These are phyloP conservation scores for Naegleria lovaniensis DNA, from an alignment of 208 protist genomes.

Conservation along the genomic window DNA sequence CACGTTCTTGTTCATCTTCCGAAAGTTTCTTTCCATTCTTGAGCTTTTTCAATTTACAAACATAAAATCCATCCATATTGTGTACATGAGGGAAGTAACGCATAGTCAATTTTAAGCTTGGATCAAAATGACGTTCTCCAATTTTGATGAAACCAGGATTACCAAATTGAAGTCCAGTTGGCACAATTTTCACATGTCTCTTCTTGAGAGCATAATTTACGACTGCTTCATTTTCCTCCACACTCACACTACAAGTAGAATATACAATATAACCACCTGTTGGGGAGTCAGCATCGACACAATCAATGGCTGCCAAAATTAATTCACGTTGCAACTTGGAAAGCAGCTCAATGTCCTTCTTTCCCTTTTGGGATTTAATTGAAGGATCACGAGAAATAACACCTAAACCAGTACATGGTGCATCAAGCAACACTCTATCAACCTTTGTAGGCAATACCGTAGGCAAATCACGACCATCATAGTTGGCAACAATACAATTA, in stretches of 20 bases:
- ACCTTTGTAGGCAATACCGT: conserved; percentile 71
- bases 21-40: conserved; percentile 41
- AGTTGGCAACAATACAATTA: conserved; percentile 88
- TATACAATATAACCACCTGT: conserved; percentile 94
- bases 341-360: conserved; percentile 78
- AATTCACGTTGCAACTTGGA: conserved; percentile 91
- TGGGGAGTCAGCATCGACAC: conserved; percentile 62
- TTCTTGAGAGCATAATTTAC: conserved; percentile 92
- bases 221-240: conserved; percentile 97
- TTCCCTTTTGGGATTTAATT: conserved; percentile 84
- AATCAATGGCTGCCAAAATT: conserved; percentile 93
- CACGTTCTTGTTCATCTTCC: neutral
- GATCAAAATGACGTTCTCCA: conserved; percentile 33
- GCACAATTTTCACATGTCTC: conserved; percentile 82
- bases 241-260: conserved; percentile 92
- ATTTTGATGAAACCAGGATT: conserved; percentile 43
- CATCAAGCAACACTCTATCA: conserved; percentile 90
- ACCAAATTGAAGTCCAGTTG: conserved; percentile 87
- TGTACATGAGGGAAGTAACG: conserved; percentile 95
- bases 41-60: conserved; percentile 94
- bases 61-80: conserved; percentile 99
- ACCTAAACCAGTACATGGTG: conserved; percentile 96
- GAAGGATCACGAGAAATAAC: conserved; percentile 95
- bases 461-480: conserved; percentile 82
- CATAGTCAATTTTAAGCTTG: conserved; percentile 34